These are phyloP conservation scores for Flaveria brownii DNA, from an alignment of 129 eudicot genomes.

Conservation along the genomic window DNA sequence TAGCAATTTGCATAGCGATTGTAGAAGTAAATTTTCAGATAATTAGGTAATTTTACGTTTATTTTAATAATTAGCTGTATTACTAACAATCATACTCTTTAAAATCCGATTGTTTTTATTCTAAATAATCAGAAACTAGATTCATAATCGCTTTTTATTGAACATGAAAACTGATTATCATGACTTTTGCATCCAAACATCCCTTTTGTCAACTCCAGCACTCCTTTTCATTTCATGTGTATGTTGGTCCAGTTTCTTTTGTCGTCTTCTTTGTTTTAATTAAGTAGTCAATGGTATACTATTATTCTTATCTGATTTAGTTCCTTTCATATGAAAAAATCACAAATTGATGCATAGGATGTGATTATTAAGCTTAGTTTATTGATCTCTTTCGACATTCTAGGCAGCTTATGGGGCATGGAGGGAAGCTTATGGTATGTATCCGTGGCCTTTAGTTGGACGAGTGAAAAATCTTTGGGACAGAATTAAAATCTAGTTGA, in stretches of 20 bases:
- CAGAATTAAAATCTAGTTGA: slow-evolving; percentile 57
- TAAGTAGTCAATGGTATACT: neutral
- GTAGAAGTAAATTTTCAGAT: neutral
- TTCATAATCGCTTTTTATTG: neutral
- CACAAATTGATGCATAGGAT: neutral
- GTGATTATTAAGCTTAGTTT: slow-evolving; percentile 3
- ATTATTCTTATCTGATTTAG: neutral
- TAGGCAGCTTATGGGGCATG: slow-evolving; percentile 75
- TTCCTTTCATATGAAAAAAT: neutral
- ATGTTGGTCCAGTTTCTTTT: neutral
- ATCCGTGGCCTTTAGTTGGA: slow-evolving; percentile 74
- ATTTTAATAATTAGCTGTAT: neutral
- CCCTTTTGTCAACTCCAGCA: neutral
- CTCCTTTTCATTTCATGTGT: neutral
- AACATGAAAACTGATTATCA: neutral
- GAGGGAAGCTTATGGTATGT: slow-evolving; percentile 66
- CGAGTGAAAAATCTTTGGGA: slow-evolving; percentile 67
- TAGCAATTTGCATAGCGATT: neutral
- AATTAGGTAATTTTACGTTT: neutral
- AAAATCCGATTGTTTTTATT: neutral
- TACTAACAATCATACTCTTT: neutral
- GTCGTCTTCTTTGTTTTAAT: neutral
- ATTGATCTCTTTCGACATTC: neutral
- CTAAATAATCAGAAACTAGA: neutral
- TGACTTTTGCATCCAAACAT: neutral